Percentiles rank a stretch among this genome's conserved stretches.
These are phyloP conservation scores for Austropuccinia psidii DNA, from an alignment of 1,284 basidiomycete genomes.

Conservation along the genomic window DNA sequence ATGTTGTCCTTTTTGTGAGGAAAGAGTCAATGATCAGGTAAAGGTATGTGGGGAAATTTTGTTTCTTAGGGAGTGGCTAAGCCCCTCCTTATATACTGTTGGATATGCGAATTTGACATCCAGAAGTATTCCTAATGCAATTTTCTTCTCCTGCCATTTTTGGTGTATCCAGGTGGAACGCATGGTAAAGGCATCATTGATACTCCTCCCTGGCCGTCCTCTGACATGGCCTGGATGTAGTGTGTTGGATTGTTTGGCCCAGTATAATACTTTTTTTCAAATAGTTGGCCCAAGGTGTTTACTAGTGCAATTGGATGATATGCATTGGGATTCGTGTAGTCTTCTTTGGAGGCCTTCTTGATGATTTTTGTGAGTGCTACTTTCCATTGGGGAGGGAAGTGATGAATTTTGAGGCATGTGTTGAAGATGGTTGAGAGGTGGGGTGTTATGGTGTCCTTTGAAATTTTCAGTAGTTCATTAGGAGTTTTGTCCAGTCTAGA, in stretches of 20 bases:
- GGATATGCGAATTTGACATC: conserved; percentile 8
- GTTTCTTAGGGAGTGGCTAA: neutral
- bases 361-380: neutral
- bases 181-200: neutral
- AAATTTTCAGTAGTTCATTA: too few species aligned
- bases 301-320: neutral
- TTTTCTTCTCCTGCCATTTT: neutral
- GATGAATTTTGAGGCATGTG: neutral
- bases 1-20: neutral
- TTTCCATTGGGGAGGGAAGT: neutral
- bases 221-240: neutral
- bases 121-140: neutral
- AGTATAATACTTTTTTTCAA: neutral
- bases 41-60: neutral
- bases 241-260: neutral
- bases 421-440: neutral
- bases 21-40: neutral
- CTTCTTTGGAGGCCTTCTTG: neutral
- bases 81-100: neutral
- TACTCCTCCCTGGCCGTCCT: neutral
- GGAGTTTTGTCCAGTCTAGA: too few species aligned
- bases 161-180: neutral
- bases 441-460: too few species aligned
- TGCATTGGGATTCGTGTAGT: neutral
- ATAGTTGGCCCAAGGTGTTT: neutral